Evolutionary conservation across 345 rosid species (phyloP).

Genomic region (Chamaenerion angustifolium): DNA sequence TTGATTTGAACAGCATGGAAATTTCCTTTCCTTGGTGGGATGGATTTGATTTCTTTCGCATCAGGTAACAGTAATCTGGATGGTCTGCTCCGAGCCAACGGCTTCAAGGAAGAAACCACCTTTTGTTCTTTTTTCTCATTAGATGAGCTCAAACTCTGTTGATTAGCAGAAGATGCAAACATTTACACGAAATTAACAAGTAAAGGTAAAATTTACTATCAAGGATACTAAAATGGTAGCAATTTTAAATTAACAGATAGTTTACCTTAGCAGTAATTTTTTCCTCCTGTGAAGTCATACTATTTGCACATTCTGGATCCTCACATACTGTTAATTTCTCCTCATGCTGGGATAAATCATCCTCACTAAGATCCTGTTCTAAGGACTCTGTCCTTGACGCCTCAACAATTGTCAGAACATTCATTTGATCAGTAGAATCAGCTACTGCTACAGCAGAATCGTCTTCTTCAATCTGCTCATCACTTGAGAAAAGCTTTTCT

Average conservation of each 20-base stretch:
- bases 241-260: too few relatives aligned
- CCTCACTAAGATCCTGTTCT: constrained; percentile 10
- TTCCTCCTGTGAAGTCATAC: constrained; percentile 10
- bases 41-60: constrained; percentile 16
- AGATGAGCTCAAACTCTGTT: constrained; percentile 16
- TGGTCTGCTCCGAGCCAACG: constrained; percentile 12
- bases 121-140: constrained; percentile 34
- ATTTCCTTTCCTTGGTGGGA: constrained; percentile 18
- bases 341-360: constrained; percentile 13
- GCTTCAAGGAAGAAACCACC: constrained; percentile 19
- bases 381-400: constrained; percentile 10
- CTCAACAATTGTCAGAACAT: constrained; percentile 7
- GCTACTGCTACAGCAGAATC: constrained; percentile 9
- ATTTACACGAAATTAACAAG: too few relatives aligned
- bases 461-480: constrained; percentile 15
- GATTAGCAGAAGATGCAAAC: constrained; percentile 8
- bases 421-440: constrained; percentile 7
- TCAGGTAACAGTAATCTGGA: constrained; percentile 17
- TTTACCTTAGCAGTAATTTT: too few relatives aligned
- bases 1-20: constrained; percentile 6
- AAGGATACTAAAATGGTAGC: too few relatives aligned
- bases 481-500: not conserved
- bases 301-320: constrained; percentile 1
- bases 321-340: constrained; percentile 6
- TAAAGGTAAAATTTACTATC: too few relatives aligned